Base-by-base conservation (phyloP, 805 yeast genomes). In the Saccharomycopsis amapae region DNA sequence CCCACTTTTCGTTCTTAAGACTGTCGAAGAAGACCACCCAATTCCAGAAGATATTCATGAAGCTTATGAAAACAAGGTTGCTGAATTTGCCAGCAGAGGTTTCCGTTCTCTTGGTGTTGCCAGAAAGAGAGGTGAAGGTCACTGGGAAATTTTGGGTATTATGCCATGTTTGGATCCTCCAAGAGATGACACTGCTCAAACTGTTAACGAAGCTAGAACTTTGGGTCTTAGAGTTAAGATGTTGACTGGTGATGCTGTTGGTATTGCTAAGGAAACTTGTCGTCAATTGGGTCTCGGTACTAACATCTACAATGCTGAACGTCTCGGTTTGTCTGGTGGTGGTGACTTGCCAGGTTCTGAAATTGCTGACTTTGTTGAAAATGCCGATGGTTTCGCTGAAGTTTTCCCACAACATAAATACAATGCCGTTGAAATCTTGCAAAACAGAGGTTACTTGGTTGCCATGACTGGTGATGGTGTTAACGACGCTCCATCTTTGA, bases 391-490 rank as follows among this genome's bases (percentile, higher is more conserved):
- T 78, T 87, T 87, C 68, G 96, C 96, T 69, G 96, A 87, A 76
- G 96, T 87, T 66, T 87, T 87, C 94, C 96, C 96, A 59, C 95
- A 87, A 77, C 96, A 87, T 77, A 87, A 87, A 75, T 86, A 85
- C 76, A 85, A 82, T 67, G 95, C 89, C 63, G 96, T 87, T 70
- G 95, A 86, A 75, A 85, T 86, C 67, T 78, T 87, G 70, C 96
- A 87, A 77, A 78, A 81, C 68, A 82, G 95, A 79, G 96, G 96
- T 72, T 86, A 84, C 81, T 78, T 87, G 73, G 95, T 88, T 73
- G 96, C 96, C 71, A 87, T 87, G 96, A 87, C 96, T 76, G 96
- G 96, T 84, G 96, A 87, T 68, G 96, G 96, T 85, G 96, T 87
- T 67, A 87, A 87, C 77, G 96, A 87, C 73, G 95, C 96, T 62